Conservation (phyloP, 768 basidiomycete species). For the Boletus subcaerulescens region DNA sequence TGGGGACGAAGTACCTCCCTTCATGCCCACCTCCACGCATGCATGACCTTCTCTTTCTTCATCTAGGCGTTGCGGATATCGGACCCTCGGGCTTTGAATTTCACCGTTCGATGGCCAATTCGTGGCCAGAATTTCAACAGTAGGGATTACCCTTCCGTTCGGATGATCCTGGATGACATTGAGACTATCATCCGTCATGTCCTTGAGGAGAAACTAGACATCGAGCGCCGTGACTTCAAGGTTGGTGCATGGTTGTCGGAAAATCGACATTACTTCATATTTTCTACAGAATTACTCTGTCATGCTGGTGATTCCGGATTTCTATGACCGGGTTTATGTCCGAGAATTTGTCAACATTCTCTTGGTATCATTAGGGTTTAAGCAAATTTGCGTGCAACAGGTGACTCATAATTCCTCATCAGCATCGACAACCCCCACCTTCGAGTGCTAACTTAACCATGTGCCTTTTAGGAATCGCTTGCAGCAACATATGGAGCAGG, state of each 20-base stretch:
- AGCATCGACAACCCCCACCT: background rate
- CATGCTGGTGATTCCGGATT: conserved; percentile 88
- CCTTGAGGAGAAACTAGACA: conserved; percentile 58
- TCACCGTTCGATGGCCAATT: conserved; percentile 79
- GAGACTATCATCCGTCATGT: conserved; percentile 62
- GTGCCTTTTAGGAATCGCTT: conserved; percentile 68
- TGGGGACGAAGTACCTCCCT: conserved; percentile 60
- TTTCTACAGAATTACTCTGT: conserved; percentile 73
- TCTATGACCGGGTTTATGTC: conserved; percentile 83
- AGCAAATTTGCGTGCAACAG: conserved; percentile 90
- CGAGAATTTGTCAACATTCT: conserved; percentile 73
- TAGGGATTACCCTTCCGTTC: conserved; percentile 68
- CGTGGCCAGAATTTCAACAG: conserved; percentile 80
- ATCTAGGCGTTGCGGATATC: conserved; percentile 65
- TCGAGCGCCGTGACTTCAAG: conserved; percentile 55
- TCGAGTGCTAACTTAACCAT: background rate
- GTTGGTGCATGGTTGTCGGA: conserved; percentile 36
- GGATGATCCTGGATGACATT: conserved; percentile 73
- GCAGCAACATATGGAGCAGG: conserved; percentile 95
- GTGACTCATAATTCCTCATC: conserved; percentile 33
- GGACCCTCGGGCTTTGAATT: conserved; percentile 66
- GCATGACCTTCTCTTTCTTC: conserved; percentile 7
- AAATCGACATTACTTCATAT: background rate
- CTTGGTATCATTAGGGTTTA: conserved; percentile 81
- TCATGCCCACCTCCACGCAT: background rate